phyloP scores from a whole-genome alignment of 768 basidiomycete species.

The Tylopilus rubrobrunneus region DNA sequence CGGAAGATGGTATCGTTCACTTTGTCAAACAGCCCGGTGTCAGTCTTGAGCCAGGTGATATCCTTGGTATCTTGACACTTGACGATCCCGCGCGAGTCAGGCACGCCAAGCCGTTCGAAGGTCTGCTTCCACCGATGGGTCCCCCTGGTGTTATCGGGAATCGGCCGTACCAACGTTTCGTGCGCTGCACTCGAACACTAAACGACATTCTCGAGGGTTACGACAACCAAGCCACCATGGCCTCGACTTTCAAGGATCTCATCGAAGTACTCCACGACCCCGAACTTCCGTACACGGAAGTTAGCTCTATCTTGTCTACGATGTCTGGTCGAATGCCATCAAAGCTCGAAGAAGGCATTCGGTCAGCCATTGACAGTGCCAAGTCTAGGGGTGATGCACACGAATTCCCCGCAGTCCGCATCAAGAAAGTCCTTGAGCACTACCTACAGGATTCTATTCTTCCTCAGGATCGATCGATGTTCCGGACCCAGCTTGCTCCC shows the following conservation, averaged over 20 bases:
- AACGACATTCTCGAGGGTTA: slow-evolving; percentile 94
- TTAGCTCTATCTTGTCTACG: slow-evolving; percentile 76
- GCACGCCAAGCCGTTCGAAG: slow-evolving; percentile 98
- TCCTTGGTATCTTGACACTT: slow-evolving; percentile 92
- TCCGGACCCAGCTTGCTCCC: slow-evolving; percentile 65
- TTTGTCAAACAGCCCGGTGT: slow-evolving; percentile 98
- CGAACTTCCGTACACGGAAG: slow-evolving; percentile 86
- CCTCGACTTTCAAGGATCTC: slow-evolving; percentile 81
- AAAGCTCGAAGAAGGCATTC: slow-evolving; percentile 85
- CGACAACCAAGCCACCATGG: slow-evolving; percentile 93
- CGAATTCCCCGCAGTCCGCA: slow-evolving; percentile 87
- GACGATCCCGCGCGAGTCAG: slow-evolving; percentile 96
- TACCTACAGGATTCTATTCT: slow-evolving; percentile 78
- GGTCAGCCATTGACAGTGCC: slow-evolving; percentile 71
- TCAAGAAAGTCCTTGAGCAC: slow-evolving; percentile 84
- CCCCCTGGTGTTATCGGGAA: slow-evolving; percentile 79
- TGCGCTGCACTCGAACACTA: slow-evolving; percentile 68
- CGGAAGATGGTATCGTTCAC: slow-evolving; percentile 91
- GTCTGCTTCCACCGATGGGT: slow-evolving; percentile 85
- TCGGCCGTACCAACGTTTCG: slow-evolving; percentile 85
- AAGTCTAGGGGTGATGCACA: slow-evolving; percentile 66
- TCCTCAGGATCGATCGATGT: slow-evolving; percentile 75
- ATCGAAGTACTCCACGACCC: slow-evolving; percentile 76
- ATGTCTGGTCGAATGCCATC: slow-evolving; percentile 90
- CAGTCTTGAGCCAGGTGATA: slow-evolving; percentile 94